These are phyloP conservation scores for Scleromitrula shiraiana DNA, from an alignment of 2,329 filamentous ascomycete species.

Conservation along the genomic window DNA sequence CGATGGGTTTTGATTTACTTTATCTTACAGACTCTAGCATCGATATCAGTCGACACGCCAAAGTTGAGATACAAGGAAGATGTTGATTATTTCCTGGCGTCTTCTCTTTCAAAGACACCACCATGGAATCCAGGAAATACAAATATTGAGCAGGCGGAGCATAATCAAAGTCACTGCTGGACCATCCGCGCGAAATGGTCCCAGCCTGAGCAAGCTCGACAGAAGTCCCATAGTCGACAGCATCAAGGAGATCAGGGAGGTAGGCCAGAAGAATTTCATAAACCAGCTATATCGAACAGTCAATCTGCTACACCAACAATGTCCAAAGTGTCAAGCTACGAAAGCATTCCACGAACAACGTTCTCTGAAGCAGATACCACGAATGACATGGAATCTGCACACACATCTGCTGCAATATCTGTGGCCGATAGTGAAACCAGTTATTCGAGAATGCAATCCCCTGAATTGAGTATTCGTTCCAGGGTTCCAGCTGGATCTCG, in stretches of 20 bases:
- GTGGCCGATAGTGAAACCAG: constrained; percentile 4
- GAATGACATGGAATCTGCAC: neutral
- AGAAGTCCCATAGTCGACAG: neutral
- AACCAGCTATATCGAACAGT: neutral
- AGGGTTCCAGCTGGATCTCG: neutral
- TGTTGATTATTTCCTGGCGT: constrained; percentile 50
- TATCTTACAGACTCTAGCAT: constrained; percentile 51
- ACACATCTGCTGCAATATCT: neutral
- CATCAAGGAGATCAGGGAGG: neutral
- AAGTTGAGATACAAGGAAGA: constrained; percentile 43
- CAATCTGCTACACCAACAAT: neutral
- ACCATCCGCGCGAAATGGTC: constrained; percentile 10
- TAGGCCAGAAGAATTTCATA: neutral
- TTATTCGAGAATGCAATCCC: neutral
- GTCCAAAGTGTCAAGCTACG: constrained; percentile 1
- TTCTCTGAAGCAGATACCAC: constrained; percentile 7
- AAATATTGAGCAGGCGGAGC: constrained; percentile 24
- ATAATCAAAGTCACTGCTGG: constrained; percentile 29
- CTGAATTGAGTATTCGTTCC: constrained; percentile 1
- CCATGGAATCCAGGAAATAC: constrained; percentile 41
- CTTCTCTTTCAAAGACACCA: constrained; percentile 44
- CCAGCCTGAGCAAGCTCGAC: neutral
- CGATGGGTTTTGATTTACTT: constrained; percentile 56
- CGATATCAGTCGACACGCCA: constrained; percentile 49
- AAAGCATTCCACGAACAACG: constrained; percentile 4